These are phyloP conservation scores for Themeda triandra DNA, from an alignment of 176 grass and related monocot species.

Conservation along the genomic window DNA sequence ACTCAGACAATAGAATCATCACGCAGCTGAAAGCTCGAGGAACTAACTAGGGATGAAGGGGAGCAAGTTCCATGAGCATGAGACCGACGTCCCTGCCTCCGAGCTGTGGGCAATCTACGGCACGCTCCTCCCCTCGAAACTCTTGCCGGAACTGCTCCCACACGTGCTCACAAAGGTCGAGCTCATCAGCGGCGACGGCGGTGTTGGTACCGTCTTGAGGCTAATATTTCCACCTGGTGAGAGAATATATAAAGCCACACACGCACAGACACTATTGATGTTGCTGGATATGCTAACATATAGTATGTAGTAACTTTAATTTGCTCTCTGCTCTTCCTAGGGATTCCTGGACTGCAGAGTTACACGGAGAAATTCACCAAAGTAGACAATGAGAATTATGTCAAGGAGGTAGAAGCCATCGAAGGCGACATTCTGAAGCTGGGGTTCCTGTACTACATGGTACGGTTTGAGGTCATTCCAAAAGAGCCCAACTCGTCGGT, in stretches of 20 bases:
- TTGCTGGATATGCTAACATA: background rate
- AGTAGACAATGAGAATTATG: slow-evolving; percentile 18
- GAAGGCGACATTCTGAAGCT: slow-evolving; percentile 22
- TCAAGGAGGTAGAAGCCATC: slow-evolving; percentile 18
- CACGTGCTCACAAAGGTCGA: background rate
- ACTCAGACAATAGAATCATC: background rate
- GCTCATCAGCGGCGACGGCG: slow-evolving; percentile 13
- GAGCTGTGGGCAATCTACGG: slow-evolving; percentile 24
- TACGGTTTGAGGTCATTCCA: slow-evolving; percentile 9
- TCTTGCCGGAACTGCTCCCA: background rate
- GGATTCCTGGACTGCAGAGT: slow-evolving; percentile 24
- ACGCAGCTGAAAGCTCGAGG: background rate
- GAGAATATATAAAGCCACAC: background rate
- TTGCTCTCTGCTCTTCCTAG: background rate
- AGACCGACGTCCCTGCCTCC: slow-evolving; percentile 2
- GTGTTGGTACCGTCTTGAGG: slow-evolving; percentile 29
- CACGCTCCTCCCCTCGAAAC: background rate
- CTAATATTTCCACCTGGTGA: slow-evolving; percentile 44
- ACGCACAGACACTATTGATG: background rate
- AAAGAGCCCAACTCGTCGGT: slow-evolving; percentile 7
- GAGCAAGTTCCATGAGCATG: slow-evolving; percentile 32
- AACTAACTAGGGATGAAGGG: slow-evolving; percentile 20
- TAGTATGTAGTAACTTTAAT: background rate
- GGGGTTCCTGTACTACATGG: slow-evolving; percentile 27
- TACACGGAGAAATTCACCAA: slow-evolving; percentile 21